A percentile compares a stretch with the other conserved stretches of the same genome.
These are phyloP conservation scores for Haematococcus sp. DNA, from an alignment of 139 green algal species.

Conservation along the genomic window DNA sequence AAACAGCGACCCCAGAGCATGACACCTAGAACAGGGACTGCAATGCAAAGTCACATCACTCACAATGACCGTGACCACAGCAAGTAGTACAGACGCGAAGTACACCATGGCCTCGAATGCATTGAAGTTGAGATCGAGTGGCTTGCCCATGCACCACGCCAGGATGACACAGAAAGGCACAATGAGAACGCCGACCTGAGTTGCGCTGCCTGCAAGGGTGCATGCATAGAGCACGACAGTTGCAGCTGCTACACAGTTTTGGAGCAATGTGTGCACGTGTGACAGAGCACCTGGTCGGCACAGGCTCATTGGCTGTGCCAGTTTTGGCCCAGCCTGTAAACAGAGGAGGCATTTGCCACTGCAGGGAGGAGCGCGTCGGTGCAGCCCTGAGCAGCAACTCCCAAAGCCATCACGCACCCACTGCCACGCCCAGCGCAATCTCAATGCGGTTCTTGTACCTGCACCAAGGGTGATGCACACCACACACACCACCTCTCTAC, in stretches of 20 bases:
- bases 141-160: conserved; percentile 59
- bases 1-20: too few relatives aligned
- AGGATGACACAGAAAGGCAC: conserved; percentile 76
- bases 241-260: background rate
- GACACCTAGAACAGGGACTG: too few relatives aligned
- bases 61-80: conserved; percentile 29
- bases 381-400: background rate
- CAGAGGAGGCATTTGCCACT: too few relatives aligned
- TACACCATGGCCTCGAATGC: conserved; percentile 56
- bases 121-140: conserved; percentile 79
- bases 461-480: too few relatives aligned
- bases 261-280: background rate
- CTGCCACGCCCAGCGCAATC: conserved; percentile 77
- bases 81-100: conserved; percentile 65
- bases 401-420: conserved; percentile 8
- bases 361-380: background rate
- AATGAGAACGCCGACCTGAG: conserved; percentile 67
- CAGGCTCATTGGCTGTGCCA: too few relatives aligned
- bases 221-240: background rate
- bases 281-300: too few relatives aligned
- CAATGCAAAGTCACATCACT: background rate
- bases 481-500: too few relatives aligned
- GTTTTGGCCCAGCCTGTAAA: too few relatives aligned
- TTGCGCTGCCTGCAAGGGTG: conserved; percentile 41
- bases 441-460: conserved; percentile 88